phyloP scores from a whole-genome alignment of 2,329 filamentous ascomycete genomes.

The Pyrenophora tritici-repentis region DNA sequence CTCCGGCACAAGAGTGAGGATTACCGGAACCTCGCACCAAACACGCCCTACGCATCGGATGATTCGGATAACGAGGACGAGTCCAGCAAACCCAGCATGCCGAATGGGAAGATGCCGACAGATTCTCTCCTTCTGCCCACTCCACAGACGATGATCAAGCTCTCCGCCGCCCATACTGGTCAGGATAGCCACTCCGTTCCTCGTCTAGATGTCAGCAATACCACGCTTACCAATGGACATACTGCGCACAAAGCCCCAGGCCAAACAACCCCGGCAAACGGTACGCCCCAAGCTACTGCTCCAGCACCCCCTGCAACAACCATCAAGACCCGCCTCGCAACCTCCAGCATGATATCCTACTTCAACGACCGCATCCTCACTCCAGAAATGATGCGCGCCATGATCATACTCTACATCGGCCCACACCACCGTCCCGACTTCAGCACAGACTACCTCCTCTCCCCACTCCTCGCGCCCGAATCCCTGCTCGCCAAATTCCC shows the following conservation, averaged over 20 bases:
- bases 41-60: slow-evolving; percentile 80
- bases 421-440: slow-evolving; percentile 94
- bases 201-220: slow-evolving; percentile 24
- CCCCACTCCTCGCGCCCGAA: slow-evolving; percentile 87
- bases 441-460: slow-evolving; percentile 85
- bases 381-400: slow-evolving; percentile 97
- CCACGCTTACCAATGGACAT: slow-evolving; percentile 21
- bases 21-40: slow-evolving; percentile 78
- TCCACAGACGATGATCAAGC: slow-evolving; percentile 42
- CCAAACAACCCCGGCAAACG: slow-evolving; percentile 17
- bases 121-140: slow-evolving; percentile 34
- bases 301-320: slow-evolving; percentile 50
- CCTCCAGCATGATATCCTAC: slow-evolving; percentile 97
- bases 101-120: slow-evolving; percentile 21
- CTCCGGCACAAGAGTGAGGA: slow-evolving; percentile 85
- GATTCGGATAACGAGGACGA: slow-evolving; percentile 64
- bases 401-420: slow-evolving; percentile 97
- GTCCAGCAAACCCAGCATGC: slow-evolving; percentile 15
- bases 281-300: slow-evolving; percentile 24
- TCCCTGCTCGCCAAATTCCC: slow-evolving; percentile 83
- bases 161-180: slow-evolving; percentile 48
- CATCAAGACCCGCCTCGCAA: slow-evolving; percentile 84
- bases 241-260: slow-evolving; percentile 28
- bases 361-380: slow-evolving; percentile 94
- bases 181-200: slow-evolving; percentile 31